Evolutionary conservation across 371 early-diverging fungal species (phyloP).

Genomic region (Fennellomyces sp.): DNA sequence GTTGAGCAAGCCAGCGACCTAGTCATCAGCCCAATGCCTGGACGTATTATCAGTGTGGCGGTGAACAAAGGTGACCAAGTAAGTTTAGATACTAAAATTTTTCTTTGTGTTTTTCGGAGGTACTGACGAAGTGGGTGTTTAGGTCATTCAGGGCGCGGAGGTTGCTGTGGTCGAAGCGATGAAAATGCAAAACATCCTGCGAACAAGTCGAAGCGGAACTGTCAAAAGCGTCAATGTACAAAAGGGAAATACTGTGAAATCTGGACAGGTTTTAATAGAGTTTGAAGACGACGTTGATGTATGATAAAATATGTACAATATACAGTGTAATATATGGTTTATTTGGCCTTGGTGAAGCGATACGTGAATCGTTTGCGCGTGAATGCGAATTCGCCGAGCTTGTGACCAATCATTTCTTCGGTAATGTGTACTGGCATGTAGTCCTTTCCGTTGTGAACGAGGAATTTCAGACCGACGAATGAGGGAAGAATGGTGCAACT

Average conservation of each 20-base stretch:
- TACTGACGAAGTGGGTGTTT: background rate
- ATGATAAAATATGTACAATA: slow-evolving; percentile 4
- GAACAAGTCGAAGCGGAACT: slow-evolving; percentile 78
- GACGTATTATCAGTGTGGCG: slow-evolving; percentile 82
- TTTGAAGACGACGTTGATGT: slow-evolving; percentile 45
- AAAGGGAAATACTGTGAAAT: slow-evolving; percentile 77
- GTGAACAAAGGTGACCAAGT: slow-evolving; percentile 84
- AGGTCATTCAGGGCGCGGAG: slow-evolving; percentile 83
- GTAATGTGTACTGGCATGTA: slow-evolving; percentile 86
- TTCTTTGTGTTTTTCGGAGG: too few relatives aligned
- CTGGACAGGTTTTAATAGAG: slow-evolving; percentile 88
- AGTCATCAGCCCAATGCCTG: slow-evolving; percentile 94
- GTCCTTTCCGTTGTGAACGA: slow-evolving; percentile 94
- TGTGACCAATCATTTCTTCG: slow-evolving; percentile 97
- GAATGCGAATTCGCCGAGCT: slow-evolving; percentile 93
- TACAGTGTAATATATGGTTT: slow-evolving; percentile 13
- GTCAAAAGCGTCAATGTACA: slow-evolving; percentile 80
- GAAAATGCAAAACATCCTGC: slow-evolving; percentile 98
- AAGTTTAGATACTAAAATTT: too few relatives aligned
- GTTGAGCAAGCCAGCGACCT: slow-evolving; percentile 72
- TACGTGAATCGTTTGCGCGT: slow-evolving; percentile 91
- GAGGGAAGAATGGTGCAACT: slow-evolving; percentile 91
- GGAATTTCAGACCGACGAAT: slow-evolving; percentile 89
- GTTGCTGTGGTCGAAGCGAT: slow-evolving; percentile 95
- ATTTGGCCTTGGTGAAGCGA: slow-evolving; percentile 87